These are phyloP conservation scores for Olyra latifolia DNA, from an alignment of 176 grass and related monocot species.

Conservation along the genomic window DNA sequence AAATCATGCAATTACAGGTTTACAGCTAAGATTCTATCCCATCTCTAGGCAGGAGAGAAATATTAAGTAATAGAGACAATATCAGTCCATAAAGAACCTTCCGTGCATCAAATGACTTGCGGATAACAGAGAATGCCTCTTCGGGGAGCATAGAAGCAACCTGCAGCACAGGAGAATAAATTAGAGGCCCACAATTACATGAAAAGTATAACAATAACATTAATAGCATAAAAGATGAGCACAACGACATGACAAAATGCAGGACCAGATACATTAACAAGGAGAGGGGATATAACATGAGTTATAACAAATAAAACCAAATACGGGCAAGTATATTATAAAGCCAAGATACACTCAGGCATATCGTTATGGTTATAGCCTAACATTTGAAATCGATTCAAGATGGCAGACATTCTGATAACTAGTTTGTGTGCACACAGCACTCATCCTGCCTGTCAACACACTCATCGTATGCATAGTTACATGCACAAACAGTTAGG, in stretches of 20 bases:
- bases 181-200: background rate
- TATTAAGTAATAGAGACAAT: conserved; percentile 30
- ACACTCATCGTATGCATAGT: background rate
- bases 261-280: background rate
- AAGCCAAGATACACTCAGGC: background rate
- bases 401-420: background rate
- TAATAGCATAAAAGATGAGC: conserved; percentile 7
- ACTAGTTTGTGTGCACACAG: conserved; percentile 19
- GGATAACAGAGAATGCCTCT: conserved; percentile 77
- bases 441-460: background rate
- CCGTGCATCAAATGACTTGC: conserved; percentile 97
- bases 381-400: background rate
- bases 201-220: background rate
- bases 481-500: background rate
- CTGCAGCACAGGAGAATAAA: conserved; percentile 34
- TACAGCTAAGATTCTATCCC: background rate
- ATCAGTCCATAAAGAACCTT: conserved; percentile 62
- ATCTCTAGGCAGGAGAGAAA: background rate
- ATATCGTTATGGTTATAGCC: background rate
- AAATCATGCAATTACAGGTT: conserved; percentile 2
- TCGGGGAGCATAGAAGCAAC: conserved; percentile 89
- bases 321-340: background rate
- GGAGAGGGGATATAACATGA: background rate
- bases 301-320: background rate
- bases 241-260: background rate